Conservation (phyloP, 2,329 filamentous ascomycete species). For the Colletotrichum sp. region DNA sequence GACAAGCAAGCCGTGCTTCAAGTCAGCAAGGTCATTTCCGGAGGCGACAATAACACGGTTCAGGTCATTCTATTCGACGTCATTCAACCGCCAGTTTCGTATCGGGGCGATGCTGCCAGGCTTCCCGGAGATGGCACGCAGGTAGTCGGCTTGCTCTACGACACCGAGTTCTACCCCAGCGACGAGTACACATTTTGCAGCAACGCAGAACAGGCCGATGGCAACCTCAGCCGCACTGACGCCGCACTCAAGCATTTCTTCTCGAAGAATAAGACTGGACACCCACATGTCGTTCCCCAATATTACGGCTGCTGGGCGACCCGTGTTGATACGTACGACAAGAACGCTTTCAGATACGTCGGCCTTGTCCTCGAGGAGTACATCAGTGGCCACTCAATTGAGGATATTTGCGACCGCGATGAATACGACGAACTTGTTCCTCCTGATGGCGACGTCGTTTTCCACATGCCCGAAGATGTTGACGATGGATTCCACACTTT, state of each 20-base stretch:
- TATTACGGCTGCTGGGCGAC: not conserved
- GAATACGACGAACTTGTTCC: not conserved
- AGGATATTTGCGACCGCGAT: not conserved
- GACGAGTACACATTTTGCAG: not conserved
- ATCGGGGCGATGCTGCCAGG: not conserved
- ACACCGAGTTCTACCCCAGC: not conserved
- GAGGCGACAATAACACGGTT: not conserved
- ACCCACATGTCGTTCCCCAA: not conserved
- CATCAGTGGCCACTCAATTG: not conserved
- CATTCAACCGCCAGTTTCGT: not conserved
- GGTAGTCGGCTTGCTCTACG: not conserved
- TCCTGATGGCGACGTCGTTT: not conserved
- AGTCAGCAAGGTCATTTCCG: not conserved
- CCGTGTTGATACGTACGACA: not conserved
- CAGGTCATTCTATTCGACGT: rapidly evolving
- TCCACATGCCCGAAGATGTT: not conserved
- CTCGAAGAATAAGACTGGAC: not conserved
- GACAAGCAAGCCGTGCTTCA: not conserved
- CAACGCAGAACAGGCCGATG: not conserved
- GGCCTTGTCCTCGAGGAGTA: not conserved
- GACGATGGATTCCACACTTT: not conserved
- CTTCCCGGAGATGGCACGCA: not conserved
- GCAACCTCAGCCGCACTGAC: not conserved
- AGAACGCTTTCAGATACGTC: not conserved
- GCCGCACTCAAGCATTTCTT: not conserved